Conservation (phyloP, 805 yeast species). For the Yarrowia porcina region DNA sequence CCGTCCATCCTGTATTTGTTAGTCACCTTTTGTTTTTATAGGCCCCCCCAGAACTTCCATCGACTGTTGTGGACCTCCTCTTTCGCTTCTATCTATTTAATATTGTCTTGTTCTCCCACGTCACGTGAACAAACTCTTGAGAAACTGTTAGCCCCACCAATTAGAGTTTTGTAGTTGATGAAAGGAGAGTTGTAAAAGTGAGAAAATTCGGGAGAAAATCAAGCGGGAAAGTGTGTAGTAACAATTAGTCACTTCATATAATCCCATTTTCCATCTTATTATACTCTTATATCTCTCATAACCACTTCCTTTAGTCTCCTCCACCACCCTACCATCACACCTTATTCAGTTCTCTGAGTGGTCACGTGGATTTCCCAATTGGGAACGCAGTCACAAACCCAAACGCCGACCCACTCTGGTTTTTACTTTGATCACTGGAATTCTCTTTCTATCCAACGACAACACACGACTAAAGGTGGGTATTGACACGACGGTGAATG, state of each 20-base stretch:
- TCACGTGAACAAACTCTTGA: too few species aligned
- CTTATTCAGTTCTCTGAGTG: neutral
- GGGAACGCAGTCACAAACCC: slow-evolving; percentile 24
- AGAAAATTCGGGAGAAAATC: too few species aligned
- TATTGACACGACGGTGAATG: slow-evolving; percentile 10
- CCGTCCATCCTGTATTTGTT: too few species aligned
- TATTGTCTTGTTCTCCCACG: too few species aligned
- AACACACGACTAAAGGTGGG: slow-evolving; percentile 26
- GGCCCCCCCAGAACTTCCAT: too few species aligned
- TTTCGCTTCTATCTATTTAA: too few species aligned
- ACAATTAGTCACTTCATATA: too few species aligned
- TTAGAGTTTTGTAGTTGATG: neutral
- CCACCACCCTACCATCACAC: neutral
- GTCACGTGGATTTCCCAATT: slow-evolving; percentile 19
- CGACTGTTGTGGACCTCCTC: too few species aligned
- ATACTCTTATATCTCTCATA: neutral
- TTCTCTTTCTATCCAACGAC: slow-evolving; percentile 26
- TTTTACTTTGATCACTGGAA: slow-evolving; percentile 25
- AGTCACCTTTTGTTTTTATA: too few species aligned
- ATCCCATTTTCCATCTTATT: too few species aligned
- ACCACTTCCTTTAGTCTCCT: neutral
- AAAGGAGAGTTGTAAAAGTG: neutral
- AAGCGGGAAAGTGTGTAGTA: too few species aligned
- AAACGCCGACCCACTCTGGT: slow-evolving; percentile 24
- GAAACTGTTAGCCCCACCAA: too few species aligned